Percentiles rank a stretch among this genome's conserved stretches.
Evolutionary conservation across 2,329 filamentous ascomycete genomes (phyloP).

Genomic region (Zymoseptoria crescenta): DNA sequence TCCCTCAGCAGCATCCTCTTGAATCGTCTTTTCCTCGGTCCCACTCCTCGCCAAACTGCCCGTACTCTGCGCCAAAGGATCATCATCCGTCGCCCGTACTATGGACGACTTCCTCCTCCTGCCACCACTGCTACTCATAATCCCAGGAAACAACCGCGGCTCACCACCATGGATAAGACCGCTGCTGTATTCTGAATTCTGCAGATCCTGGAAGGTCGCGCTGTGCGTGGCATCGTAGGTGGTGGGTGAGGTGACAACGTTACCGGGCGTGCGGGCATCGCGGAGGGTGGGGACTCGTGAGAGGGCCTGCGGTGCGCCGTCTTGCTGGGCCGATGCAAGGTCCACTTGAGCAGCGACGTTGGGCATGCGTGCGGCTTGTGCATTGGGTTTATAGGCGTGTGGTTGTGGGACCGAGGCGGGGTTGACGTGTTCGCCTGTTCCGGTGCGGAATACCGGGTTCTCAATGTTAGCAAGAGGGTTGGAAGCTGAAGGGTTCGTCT

Average conservation of each 20-base stretch:
- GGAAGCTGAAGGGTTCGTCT: slow-evolving; percentile 33
- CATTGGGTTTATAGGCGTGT: slow-evolving; percentile 20
- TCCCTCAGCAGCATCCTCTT: slow-evolving; percentile 10
- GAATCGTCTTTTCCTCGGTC: slow-evolving; percentile 11
- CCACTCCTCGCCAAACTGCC: slow-evolving; percentile 9
- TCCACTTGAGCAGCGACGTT: slow-evolving; percentile 23
- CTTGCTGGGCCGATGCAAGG: slow-evolving; percentile 24
- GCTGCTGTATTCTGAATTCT: slow-evolving; percentile 32
- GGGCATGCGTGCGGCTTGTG: slow-evolving; percentile 32
- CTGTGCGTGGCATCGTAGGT: slow-evolving; percentile 24
- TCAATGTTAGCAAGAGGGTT: slow-evolving; percentile 20
- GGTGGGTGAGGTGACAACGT: slow-evolving; percentile 8
- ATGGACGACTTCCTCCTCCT: slow-evolving; percentile 29
- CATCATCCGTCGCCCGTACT: slow-evolving; percentile 8
- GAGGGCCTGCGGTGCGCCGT: slow-evolving; percentile 13
- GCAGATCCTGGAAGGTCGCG: slow-evolving; percentile 27
- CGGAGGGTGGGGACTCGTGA: slow-evolving; percentile 4
- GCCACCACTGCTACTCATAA: slow-evolving; percentile 43
- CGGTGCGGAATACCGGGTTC: slow-evolving; percentile 2
- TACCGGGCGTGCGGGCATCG: slow-evolving; percentile 4
- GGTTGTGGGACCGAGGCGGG: slow-evolving; percentile 27
- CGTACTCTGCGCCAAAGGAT: slow-evolving; percentile 16
- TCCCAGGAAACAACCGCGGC: slow-evolving; percentile 64
- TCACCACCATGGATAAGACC: slow-evolving; percentile 47
- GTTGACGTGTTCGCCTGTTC: slow-evolving; percentile 15